Percentiles rank a stretch among this genome's conserved stretches.
phyloP scores from a whole-genome alignment of 805 yeast species.

The Metschnikowia peoriensis region DNA sequence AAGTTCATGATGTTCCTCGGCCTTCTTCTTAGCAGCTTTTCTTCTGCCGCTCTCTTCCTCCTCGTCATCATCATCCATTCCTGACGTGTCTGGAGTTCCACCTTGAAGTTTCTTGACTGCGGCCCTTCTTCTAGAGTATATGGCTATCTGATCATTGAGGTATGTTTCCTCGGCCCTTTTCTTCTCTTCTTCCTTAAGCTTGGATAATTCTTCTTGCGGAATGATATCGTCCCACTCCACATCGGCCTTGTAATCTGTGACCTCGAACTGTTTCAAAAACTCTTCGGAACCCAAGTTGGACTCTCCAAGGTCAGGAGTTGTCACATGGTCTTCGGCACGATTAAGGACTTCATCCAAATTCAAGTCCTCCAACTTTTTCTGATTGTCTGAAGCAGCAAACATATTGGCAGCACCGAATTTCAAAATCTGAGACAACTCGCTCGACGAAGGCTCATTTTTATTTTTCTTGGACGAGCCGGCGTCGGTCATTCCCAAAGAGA shows the following conservation, averaged over 20 bases:
- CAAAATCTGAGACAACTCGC: slow-evolving; percentile 87
- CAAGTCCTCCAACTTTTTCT: slow-evolving; percentile 90
- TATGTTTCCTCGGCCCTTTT: slow-evolving; percentile 81
- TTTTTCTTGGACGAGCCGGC: slow-evolving; percentile 48
- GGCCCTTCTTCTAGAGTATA: slow-evolving; percentile 78
- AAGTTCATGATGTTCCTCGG: slow-evolving; percentile 46
- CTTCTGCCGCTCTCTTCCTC: slow-evolving; percentile 29
- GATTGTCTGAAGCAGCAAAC: slow-evolving; percentile 95
- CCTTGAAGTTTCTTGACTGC: slow-evolving; percentile 58
- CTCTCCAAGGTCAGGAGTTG: slow-evolving; percentile 95
- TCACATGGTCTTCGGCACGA: slow-evolving; percentile 96
- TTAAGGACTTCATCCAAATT: slow-evolving; percentile 93
- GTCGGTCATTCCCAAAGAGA: slow-evolving; percentile 92
- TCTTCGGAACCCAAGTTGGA: slow-evolving; percentile 99
- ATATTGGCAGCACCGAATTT: slow-evolving; percentile 98
- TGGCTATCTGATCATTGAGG: slow-evolving; percentile 83
- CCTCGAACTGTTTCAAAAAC: slow-evolving; percentile 94
- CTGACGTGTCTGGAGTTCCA: slow-evolving; percentile 32
- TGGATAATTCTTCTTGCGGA: slow-evolving; percentile 88
- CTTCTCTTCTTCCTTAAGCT: slow-evolving; percentile 88
- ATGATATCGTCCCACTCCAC: slow-evolving; percentile 99
- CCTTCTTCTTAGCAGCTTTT: slow-evolving; percentile 30
- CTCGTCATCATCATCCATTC: slow-evolving; percentile 42
- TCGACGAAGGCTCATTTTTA: slow-evolving; percentile 72
- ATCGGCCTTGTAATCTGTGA: slow-evolving; percentile 97